phyloP scores from a whole-genome alignment of 2,329 filamentous ascomycete species.

The Fusarium albosuccineum region DNA sequence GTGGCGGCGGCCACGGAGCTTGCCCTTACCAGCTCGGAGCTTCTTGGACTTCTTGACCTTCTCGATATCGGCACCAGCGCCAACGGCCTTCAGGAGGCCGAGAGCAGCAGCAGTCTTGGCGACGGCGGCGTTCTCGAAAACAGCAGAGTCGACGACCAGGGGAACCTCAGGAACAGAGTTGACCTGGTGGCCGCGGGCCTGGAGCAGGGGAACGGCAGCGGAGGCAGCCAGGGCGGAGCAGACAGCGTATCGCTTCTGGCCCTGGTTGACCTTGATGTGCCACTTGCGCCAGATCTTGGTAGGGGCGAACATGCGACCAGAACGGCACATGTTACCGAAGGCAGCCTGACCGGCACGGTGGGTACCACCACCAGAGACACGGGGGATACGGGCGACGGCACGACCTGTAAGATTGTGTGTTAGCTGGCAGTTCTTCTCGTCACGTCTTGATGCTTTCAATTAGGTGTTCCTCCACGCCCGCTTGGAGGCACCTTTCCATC shows the following conservation, averaged over 20 bases:
- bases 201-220: constrained; percentile 91
- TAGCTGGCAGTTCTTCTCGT: constrained; percentile 34
- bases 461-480: neutral
- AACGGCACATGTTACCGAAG: constrained; percentile 99
- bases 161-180: constrained; percentile 94
- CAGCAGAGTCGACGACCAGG: constrained; percentile 92
- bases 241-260: constrained; percentile 99
- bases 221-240: constrained; percentile 97
- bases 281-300: constrained; percentile 99
- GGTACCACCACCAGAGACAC: constrained; percentile 99
- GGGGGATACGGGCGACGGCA: constrained; percentile 99
- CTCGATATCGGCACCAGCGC: constrained; percentile 89
- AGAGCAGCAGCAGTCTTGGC: constrained; percentile 91
- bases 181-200: constrained; percentile 98
- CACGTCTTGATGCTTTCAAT: constrained; percentile 8
- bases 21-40: constrained; percentile 98
- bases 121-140: constrained; percentile 83
- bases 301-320: constrained; percentile 99
- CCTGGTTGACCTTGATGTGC: constrained; percentile 99
- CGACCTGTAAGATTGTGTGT: constrained; percentile 73
- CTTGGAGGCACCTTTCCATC: neutral
- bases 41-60: constrained; percentile 98
- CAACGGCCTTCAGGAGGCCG: constrained; percentile 88
- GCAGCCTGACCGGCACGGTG: constrained; percentile 99
- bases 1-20: constrained; percentile 96